phyloP scores from a whole-genome alignment of 78 protist genomes.

The Pigoraptor vietnamica region DNA sequence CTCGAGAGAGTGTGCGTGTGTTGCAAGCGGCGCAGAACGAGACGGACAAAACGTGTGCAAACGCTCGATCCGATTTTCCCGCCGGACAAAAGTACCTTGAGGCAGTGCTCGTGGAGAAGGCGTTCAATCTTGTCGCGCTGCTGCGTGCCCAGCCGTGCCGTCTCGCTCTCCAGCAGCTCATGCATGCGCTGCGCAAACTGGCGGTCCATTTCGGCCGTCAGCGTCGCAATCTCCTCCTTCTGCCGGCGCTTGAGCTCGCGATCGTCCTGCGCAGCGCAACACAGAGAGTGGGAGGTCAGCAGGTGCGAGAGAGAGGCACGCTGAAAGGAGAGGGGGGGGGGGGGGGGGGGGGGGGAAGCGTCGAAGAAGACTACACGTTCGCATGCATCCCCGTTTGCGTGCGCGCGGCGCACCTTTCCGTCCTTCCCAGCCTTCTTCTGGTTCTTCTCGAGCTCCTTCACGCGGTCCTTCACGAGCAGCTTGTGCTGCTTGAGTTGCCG shows the following conservation, averaged over 20 bases:
- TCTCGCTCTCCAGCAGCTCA: background rate
- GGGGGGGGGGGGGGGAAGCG: background rate
- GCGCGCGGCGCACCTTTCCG: too few relatives aligned
- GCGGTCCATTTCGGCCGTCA: background rate
- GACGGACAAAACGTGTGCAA: too few relatives aligned
- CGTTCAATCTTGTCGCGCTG: background rate
- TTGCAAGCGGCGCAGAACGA: background rate
- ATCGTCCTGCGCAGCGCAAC: background rate
- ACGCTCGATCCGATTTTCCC: too few relatives aligned
- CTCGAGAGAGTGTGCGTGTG: too few relatives aligned
- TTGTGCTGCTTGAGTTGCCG: background rate
- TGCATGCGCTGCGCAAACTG: background rate
- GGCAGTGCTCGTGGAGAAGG: background rate
- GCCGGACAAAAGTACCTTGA: background rate
- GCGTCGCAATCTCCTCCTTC: background rate
- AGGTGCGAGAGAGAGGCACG: too few relatives aligned
- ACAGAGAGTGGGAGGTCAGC: too few relatives aligned
- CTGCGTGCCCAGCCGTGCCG: background rate
- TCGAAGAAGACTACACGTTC: too few relatives aligned
- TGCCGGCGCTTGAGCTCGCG: background rate
- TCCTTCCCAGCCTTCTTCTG: too few relatives aligned
- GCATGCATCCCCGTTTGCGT: too few relatives aligned
- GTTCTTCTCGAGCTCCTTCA: constrained; percentile 6
- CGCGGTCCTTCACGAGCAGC: background rate
- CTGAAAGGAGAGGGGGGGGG: background rate